Percentiles rank a stretch among this genome's conserved stretches.
Conservation (phyloP, 495 filamentous ascomycete genomes). For the Amorphotheca resinae region DNA sequence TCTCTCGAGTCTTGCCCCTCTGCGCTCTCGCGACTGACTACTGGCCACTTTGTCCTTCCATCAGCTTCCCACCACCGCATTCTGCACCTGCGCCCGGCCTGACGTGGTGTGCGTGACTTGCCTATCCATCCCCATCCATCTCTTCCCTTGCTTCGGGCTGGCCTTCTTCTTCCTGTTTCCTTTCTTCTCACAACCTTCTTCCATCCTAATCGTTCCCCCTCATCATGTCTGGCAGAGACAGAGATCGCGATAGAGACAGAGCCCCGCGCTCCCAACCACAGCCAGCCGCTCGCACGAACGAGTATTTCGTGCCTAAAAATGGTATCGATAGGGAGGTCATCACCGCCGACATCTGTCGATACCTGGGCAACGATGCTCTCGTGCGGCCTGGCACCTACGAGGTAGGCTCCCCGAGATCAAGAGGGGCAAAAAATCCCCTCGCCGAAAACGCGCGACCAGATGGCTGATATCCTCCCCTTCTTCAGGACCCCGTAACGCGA, state of each 20-base stretch:
- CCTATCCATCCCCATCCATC: constrained; percentile 16
- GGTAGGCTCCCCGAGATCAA: constrained; percentile 36
- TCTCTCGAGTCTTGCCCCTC: no score
- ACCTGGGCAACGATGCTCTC: constrained; percentile 82
- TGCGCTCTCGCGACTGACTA: no score
- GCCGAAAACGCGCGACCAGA: background rate
- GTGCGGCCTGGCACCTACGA: constrained; percentile 75
- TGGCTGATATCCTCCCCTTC: constrained; percentile 2
- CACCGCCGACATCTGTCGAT: constrained; percentile 88
- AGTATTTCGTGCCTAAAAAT: constrained; percentile 79
- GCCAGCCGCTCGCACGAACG: constrained; percentile 45
- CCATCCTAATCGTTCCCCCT: constrained; percentile 2
- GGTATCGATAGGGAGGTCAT: constrained; percentile 91
- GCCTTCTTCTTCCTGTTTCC: no score
- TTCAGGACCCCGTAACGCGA: constrained; percentile 16
- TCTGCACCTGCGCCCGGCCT: constrained; percentile 10
- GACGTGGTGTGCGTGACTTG: constrained; percentile 20
- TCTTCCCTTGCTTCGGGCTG: no score
- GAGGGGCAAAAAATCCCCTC: no score
- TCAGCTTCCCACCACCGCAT: background rate
- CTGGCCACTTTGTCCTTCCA: background rate
- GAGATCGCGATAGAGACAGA: constrained; percentile 31
- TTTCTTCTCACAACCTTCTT: constrained; percentile 21
- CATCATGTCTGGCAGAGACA: constrained; percentile 19
- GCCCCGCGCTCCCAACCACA: constrained; percentile 21